Evolutionary conservation across 2,329 filamentous ascomycete genomes (phyloP).

Genomic region (Ampelomyces quisqualis): DNA sequence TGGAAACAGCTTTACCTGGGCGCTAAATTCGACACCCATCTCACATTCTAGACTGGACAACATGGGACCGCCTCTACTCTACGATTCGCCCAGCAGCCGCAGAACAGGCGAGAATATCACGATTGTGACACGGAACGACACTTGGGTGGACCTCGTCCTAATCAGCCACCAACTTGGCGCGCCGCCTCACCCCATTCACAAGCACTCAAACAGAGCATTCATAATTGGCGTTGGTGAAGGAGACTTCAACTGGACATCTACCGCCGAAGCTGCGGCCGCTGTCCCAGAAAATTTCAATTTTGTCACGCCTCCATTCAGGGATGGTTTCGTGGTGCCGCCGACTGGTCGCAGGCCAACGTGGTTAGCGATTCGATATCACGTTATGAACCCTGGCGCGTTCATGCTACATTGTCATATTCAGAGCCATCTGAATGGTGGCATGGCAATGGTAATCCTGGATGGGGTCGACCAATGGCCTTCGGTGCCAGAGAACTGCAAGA

Average conservation of each 20-base stretch:
- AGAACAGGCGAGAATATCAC: slow-evolving; percentile 50
- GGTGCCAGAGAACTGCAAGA: slow-evolving; percentile 23
- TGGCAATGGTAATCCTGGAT: slow-evolving; percentile 52
- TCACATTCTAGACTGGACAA: slow-evolving; percentile 39
- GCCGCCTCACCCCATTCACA: slow-evolving; percentile 63
- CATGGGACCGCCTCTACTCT: slow-evolving; percentile 51
- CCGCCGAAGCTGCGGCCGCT: slow-evolving; percentile 53
- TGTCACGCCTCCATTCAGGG: slow-evolving; percentile 55
- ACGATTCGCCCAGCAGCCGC: slow-evolving; percentile 38
- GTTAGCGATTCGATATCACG: slow-evolving; percentile 51
- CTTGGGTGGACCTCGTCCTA: slow-evolving; percentile 40
- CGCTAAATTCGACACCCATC: slow-evolving; percentile 51
- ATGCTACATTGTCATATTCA: slow-evolving; percentile 56
- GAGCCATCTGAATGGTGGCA: slow-evolving; percentile 51
- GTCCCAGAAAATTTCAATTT: slow-evolving; percentile 59
- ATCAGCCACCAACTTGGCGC: slow-evolving; percentile 36
- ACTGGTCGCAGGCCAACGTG: slow-evolving; percentile 30
- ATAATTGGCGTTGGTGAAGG: slow-evolving; percentile 54
- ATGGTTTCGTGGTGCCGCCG: slow-evolving; percentile 49
- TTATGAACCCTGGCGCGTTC: slow-evolving; percentile 50
- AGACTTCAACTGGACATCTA: slow-evolving; percentile 54
- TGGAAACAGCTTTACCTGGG: slow-evolving; percentile 56
- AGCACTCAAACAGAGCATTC: slow-evolving; percentile 63
- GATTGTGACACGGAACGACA: slow-evolving; percentile 35
- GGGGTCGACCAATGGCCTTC: slow-evolving; percentile 51